A percentile compares a stretch with the other conserved stretches of the same genome.
These are phyloP conservation scores for Axilococcus clingmanii DNA, from an alignment of 139 green algal species.

Conservation along the genomic window DNA sequence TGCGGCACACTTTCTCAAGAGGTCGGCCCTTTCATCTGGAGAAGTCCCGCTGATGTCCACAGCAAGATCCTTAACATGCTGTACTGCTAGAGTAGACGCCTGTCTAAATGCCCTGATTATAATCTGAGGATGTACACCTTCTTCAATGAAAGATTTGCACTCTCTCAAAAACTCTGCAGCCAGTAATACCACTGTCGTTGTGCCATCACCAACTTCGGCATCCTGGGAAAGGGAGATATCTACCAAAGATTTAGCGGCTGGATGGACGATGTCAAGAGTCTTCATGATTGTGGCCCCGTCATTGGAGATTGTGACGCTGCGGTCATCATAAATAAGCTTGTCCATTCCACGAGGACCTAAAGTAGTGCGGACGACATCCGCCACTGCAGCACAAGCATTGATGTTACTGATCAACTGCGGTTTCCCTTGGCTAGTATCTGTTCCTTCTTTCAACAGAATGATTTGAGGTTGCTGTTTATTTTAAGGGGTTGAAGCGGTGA, in stretches of 20 bases:
- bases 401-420: conserved; percentile 98
- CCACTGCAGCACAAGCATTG: conserved; percentile 93
- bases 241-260: conserved; percentile 90
- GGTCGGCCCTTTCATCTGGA: conserved; percentile 51
- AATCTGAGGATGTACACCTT: conserved; percentile 91
- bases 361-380: conserved; percentile 88
- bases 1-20: conserved; percentile 90
- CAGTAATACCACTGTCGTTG: conserved; percentile 95
- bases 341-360: conserved; percentile 97
- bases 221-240: conserved; percentile 91
- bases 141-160: conserved; percentile 91
- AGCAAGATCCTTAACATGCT: conserved; percentile 60
- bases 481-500: not conserved
- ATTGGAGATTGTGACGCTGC: conserved; percentile 92
- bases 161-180: conserved; percentile 91
- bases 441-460: conserved; percentile 97
- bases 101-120: conserved; percentile 82
- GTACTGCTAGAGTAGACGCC: conserved; percentile 69
- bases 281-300: conserved; percentile 99
- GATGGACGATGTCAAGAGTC: conserved; percentile 96
- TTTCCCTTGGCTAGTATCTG: conserved; percentile 94
- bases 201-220: conserved; percentile 90
- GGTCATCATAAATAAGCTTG: conserved; percentile 92
- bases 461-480: conserved; percentile 90
- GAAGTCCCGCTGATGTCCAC: conserved; percentile 62